Percentiles rank a stretch among this genome's conserved stretches.
phyloP scores from a whole-genome alignment of 208 protist genomes.

The Naegleria gruberi region DNA sequence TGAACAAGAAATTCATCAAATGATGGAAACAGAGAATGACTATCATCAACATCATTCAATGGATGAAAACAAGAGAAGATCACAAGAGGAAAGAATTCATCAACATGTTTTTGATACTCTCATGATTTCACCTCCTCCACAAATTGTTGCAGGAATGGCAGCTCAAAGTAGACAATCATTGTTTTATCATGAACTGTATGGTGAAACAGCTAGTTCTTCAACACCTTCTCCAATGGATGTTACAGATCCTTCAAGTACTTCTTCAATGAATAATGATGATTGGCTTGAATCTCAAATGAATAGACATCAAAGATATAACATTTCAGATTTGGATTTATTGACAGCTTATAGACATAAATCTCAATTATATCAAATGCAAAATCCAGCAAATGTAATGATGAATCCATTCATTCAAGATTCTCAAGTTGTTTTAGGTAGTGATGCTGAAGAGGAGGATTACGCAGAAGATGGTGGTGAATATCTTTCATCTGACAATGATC shows the following conservation, averaged over 20 bases:
- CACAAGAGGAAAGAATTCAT: not conserved
- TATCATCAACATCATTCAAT: not conserved
- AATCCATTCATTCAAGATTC: not conserved
- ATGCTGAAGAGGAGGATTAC: not conserved
- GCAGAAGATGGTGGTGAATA: not conserved
- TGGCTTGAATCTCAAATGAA: not conserved
- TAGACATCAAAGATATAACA: not conserved
- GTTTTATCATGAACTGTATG: not conserved
- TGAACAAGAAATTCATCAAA: too few species aligned
- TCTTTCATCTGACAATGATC: not conserved
- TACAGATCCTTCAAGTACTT: not conserved
- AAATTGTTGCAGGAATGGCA: not conserved
- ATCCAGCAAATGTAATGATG: not conserved
- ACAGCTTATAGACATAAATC: not conserved
- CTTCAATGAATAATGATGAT: not conserved
- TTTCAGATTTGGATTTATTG: conserved; percentile 3
- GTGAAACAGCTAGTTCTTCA: not conserved
- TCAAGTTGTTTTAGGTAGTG: not conserved
- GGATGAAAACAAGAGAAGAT: not conserved
- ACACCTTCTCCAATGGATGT: not conserved
- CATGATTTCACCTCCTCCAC: not conserved
- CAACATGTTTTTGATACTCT: not conserved
- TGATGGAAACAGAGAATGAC: too few species aligned
- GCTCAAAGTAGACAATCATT: not conserved
- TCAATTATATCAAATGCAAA: not conserved